Percentiles rank a stretch among this genome's conserved stretches.
Evolutionary conservation across 495 filamentous ascomycete species (phyloP).

Genomic region (Cercophora samala): DNA sequence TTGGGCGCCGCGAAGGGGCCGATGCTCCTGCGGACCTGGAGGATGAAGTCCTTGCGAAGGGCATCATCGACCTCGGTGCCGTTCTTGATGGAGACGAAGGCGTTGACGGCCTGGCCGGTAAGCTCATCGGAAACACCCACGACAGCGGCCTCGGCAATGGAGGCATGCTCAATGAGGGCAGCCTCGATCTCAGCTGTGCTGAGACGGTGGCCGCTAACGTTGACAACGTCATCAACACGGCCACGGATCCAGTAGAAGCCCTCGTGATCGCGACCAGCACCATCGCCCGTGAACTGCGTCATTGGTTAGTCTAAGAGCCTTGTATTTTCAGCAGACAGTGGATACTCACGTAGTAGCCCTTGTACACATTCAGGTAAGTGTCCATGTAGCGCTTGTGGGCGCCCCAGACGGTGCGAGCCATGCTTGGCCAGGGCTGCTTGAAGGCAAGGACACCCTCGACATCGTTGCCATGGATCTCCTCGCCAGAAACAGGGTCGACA

Average conservation of each 20-base stretch:
- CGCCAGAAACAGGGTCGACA: constrained; percentile 92
- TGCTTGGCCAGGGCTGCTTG: constrained; percentile 98
- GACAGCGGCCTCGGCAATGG: constrained; percentile 91
- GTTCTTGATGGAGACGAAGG: constrained; percentile 92
- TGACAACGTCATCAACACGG: constrained; percentile 97
- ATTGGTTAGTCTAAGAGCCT: constrained; percentile 32
- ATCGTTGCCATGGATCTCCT: constrained; percentile 93
- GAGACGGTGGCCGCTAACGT: constrained; percentile 91
- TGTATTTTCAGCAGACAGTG: background rate
- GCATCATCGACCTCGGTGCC: constrained; percentile 74
- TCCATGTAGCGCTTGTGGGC: constrained; percentile 99
- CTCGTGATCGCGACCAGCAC: constrained; percentile 94
- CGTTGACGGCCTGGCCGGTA: constrained; percentile 94
- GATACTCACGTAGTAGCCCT: constrained; percentile 87
- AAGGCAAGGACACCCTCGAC: constrained; percentile 97
- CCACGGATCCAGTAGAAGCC: constrained; percentile 99
- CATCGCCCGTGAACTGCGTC: constrained; percentile 90
- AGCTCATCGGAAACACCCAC: constrained; percentile 91
- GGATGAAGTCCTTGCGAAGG: constrained; percentile 84
- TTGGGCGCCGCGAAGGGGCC: constrained; percentile 97
- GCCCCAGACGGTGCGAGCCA: constrained; percentile 98
- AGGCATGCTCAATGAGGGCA: constrained; percentile 83
- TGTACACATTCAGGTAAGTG: constrained; percentile 96
- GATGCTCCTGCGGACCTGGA: constrained; percentile 95
- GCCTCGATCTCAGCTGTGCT: constrained; percentile 98